phyloP scores from a whole-genome alignment of 2,329 filamentous ascomycete genomes.

The Monosporascus sp. region DNA sequence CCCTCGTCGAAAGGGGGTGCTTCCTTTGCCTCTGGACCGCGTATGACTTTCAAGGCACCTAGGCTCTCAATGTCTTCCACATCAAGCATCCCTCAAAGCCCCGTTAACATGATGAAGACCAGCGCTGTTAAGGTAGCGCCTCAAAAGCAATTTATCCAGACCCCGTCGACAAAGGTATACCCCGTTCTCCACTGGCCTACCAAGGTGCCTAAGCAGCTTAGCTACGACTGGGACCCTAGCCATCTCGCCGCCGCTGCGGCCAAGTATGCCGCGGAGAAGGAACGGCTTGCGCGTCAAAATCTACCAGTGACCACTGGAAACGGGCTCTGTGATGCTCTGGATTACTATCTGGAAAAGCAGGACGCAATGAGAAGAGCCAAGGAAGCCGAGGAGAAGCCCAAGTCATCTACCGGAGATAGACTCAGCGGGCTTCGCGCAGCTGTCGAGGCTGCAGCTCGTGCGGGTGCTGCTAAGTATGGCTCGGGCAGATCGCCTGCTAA shows the following conservation, averaged over 20 bases:
- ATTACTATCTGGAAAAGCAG: background rate
- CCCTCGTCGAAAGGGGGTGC: background rate
- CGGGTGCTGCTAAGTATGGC: conserved; percentile 1
- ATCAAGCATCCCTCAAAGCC: background rate
- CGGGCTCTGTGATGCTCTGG: background rate
- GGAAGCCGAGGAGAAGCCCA: background rate
- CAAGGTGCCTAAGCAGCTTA: background rate
- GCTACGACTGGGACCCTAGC: background rate
- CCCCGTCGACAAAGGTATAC: background rate
- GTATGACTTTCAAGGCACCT: no score
- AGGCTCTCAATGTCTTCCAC: background rate
- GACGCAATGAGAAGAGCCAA: background rate
- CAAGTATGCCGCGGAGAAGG: conserved; percentile 1
- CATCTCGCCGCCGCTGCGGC: background rate
- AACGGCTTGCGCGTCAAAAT: background rate
- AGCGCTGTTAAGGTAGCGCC: no score
- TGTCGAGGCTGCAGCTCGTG: conserved; percentile 2
- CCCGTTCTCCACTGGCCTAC: conserved; percentile 1
- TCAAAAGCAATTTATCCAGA: background rate
- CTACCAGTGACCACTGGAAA: background rate
- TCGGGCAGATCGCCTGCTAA: background rate
- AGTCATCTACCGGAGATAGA: background rate
- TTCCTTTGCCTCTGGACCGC: no score
- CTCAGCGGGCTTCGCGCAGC: conserved; percentile 1
- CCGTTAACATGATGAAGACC: no score